Conservation (phyloP, 768 basidiomycete genomes). For the Sporobolomyces pararoseus region DNA sequence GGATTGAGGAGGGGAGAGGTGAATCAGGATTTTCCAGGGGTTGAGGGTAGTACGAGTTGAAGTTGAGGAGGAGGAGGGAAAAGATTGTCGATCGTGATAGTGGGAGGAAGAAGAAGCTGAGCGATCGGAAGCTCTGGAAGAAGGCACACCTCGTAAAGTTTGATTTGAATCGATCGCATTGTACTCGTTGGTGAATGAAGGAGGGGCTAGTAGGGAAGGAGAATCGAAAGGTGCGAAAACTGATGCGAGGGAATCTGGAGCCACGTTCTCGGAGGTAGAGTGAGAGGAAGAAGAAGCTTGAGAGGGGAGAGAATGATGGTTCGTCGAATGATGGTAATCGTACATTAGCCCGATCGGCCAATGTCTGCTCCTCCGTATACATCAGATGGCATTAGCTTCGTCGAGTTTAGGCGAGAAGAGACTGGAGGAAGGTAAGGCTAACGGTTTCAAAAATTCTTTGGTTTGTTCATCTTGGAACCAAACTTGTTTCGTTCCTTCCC, state of each 20-base stretch:
- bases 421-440: constrained; percentile 46
- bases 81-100: constrained; percentile 30
- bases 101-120: constrained; percentile 8
- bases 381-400: neutral
- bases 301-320: constrained; percentile 47
- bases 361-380: constrained; percentile 62
- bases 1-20: constrained; percentile 56
- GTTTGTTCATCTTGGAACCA: constrained; percentile 72
- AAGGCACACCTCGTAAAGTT: too few relatives aligned
- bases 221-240: constrained; percentile 42
- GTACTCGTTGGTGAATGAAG: neutral
- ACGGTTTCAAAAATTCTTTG: constrained; percentile 73
- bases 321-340: constrained; percentile 63
- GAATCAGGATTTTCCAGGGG: constrained; percentile 66
- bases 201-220: constrained; percentile 44
- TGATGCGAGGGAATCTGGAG: neutral
- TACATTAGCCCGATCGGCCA: constrained; percentile 96
- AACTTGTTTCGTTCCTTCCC: constrained; percentile 77
- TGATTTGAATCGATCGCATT: neutral
- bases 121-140: constrained; percentile 43
- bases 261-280: neutral
- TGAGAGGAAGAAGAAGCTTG: neutral
- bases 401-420: neutral
- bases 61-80: constrained; percentile 39
- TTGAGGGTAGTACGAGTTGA: constrained; percentile 23